Evolutionary conservation across 129 eudicot genomes (phyloP), one percentile per base, ranked within the genome.

Genomic region (Artemisia annua): DNA sequence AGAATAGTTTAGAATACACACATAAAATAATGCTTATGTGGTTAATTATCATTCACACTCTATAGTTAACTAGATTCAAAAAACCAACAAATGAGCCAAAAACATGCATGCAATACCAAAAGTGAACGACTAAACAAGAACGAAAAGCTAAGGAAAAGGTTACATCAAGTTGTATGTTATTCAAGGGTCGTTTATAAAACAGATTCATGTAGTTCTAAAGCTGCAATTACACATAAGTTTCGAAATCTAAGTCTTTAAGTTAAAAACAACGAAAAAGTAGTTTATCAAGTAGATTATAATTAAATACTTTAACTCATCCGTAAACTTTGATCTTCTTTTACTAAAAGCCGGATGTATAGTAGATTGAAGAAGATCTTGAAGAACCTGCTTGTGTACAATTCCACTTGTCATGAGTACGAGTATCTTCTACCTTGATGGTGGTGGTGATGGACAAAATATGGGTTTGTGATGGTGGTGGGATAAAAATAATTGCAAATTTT

Each of bases 191-290:
- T 69, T 51, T 15, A 69, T 52, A 69, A 52, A 52, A 51, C 73
- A 52, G 50, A 52, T 69, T 69, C 62, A 51, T 50, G 48, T 49
- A 50, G 60, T 68, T 50, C 59, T 46, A 48, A 48, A 66, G 57
- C 35, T 66, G 59, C 72, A 4, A 60, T 26, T 28, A 48, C 19
- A 52, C 49, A 52, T 10, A 48, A 66, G 57, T 46, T 66, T 48
- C 71, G 44, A 18, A 39, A 20, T 44, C 28, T 7, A 65, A 65
- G 54, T 39, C 69, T 39, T 15, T n/a, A 64, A 64, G 52, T 16
- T 43, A 43, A 43, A 39, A 64, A 24, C 54, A 66, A 43, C 46
- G 54, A 22, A 48, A 67, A 67, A 48, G 59, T 28, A 28, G 32
- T 28, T 28, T 28, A 3, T 28, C 32, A 28, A 28, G 32, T 12